Conservation (phyloP, 2,329 filamentous ascomycete genomes). For the Neophaeococcomyces mojaviensis region DNA sequence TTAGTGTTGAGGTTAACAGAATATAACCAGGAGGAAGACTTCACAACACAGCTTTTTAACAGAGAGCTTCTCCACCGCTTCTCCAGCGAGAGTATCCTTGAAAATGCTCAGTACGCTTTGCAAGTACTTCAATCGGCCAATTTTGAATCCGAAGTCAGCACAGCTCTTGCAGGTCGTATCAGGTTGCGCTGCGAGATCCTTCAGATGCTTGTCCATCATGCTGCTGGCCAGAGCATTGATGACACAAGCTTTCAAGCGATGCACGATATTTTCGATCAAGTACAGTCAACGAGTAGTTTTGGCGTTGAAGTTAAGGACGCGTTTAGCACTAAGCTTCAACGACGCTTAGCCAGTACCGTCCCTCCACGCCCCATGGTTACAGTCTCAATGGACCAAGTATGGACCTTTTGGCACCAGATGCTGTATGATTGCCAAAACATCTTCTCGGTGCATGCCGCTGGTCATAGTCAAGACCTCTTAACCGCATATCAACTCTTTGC, state of each 20-base stretch:
- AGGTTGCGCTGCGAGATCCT: constrained; percentile 17
- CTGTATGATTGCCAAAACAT: constrained; percentile 66
- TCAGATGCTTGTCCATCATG: constrained; percentile 24
- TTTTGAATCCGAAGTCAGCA: constrained; percentile 32
- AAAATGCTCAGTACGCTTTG: constrained; percentile 49
- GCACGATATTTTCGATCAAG: constrained; percentile 38
- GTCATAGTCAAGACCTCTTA: constrained; percentile 25
- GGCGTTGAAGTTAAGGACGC: constrained; percentile 63
- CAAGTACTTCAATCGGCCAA: constrained; percentile 38
- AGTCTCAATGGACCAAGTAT: constrained; percentile 60
- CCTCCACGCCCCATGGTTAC: constrained; percentile 85
- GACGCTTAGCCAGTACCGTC: constrained; percentile 86
- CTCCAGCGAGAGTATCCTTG: constrained; percentile 48
- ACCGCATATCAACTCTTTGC: constrained; percentile 69
- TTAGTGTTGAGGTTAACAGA: constrained; percentile 11
- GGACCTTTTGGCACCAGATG: constrained; percentile 60
- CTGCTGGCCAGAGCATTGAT: neutral
- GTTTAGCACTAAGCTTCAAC: constrained; percentile 84
- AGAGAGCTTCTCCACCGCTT: constrained; percentile 65
- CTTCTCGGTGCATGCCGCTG: constrained; percentile 51
- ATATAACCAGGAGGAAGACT: constrained; percentile 73
- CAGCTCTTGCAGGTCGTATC: constrained; percentile 55
- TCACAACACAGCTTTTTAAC: constrained; percentile 85
- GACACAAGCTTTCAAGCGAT: constrained; percentile 20
- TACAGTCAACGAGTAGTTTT: constrained; percentile 55